Evolutionary conservation across 805 yeast species (phyloP).

Genomic region (Spathaspora passalidarum): DNA sequence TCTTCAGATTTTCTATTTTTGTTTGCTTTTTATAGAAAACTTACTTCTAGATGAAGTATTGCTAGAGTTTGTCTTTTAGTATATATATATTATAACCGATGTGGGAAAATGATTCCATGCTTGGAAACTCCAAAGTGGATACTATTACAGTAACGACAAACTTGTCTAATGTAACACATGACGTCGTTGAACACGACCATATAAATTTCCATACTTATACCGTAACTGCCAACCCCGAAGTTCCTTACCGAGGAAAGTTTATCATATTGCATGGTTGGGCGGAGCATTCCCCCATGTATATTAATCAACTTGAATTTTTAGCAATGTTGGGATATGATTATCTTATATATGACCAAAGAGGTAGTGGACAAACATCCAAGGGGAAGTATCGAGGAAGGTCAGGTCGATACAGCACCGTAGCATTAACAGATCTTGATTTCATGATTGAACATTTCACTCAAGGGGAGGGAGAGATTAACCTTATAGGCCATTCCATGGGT

Average conservation of each 20-base stretch:
- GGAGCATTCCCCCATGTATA: slow-evolving; percentile 10
- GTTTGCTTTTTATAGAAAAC: too few species aligned
- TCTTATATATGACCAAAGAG: slow-evolving; percentile 11
- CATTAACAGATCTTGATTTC: slow-evolving; percentile 7
- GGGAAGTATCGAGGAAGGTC: slow-evolving; percentile 9
- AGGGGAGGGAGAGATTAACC: background rate
- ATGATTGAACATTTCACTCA: slow-evolving; percentile 8
- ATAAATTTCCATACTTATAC: background rate
- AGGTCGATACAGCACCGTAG: slow-evolving; percentile 4
- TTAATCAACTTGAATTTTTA: slow-evolving; percentile 9
- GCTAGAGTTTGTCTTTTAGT: too few species aligned
- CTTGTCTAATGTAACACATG: background rate
- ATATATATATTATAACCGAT: background rate
- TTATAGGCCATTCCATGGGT: slow-evolving; percentile 13
- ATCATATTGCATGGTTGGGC: slow-evolving; percentile 14
- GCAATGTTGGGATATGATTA: slow-evolving; percentile 11
- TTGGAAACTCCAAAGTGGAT: background rate
- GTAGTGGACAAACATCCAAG: slow-evolving; percentile 12
- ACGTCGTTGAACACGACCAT: background rate
- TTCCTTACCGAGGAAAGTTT: slow-evolving; percentile 7
- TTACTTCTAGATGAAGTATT: background rate
- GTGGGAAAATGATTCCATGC: background rate
- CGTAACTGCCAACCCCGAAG: slow-evolving; percentile 1
- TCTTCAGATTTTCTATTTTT: too few species aligned
- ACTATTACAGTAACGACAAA: background rate